phyloP scores from a whole-genome alignment of 2,329 filamentous ascomycete species.

The Incumbomyces delicatus region DNA sequence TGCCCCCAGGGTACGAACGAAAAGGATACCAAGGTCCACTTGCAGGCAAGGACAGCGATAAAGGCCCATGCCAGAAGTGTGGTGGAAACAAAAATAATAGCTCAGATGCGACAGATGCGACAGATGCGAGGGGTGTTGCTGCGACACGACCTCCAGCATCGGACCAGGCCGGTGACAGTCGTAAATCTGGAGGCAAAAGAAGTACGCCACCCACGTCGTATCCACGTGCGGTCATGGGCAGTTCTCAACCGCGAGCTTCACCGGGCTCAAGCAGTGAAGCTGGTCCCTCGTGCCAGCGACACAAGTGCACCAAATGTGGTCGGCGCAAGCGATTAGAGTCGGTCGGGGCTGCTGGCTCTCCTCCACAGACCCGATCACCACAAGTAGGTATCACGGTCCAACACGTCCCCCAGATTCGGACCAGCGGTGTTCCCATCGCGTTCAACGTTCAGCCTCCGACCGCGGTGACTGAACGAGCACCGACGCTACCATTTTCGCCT shows the following conservation, averaged over 20 bases:
- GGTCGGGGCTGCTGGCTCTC: background rate
- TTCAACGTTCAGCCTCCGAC: constrained; percentile 6
- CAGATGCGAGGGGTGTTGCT: background rate
- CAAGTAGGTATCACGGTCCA: background rate
- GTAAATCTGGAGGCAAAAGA: constrained; percentile 13
- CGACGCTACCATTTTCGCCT: constrained; percentile 2
- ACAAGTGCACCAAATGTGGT: constrained; percentile 15
- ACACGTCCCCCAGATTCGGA: constrained; percentile 3
- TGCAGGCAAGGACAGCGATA: constrained; percentile 4
- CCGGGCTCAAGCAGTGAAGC: constrained; percentile 1
- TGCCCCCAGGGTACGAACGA: constrained; percentile 17
- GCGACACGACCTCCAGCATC: background rate
- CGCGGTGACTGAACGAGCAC: constrained; percentile 1
- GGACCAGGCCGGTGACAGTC: constrained; percentile 7
- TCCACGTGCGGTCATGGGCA: background rate
- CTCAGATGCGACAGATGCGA: background rate
- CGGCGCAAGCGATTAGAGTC: constrained; percentile 3
- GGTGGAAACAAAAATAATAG: background rate
- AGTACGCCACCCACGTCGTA: constrained; percentile 4
- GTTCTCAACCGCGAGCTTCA: background rate
- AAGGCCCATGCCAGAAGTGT: constrained; percentile 6
- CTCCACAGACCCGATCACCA: constrained; percentile 1
- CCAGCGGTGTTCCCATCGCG: constrained; percentile 1
- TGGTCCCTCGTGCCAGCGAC: constrained; percentile 6
- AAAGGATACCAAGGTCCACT: constrained; percentile 10